These are phyloP conservation scores for Globisporangium rhizosaccharum DNA, from an alignment of 352 stramenopile genomes.

Conservation along the genomic window DNA sequence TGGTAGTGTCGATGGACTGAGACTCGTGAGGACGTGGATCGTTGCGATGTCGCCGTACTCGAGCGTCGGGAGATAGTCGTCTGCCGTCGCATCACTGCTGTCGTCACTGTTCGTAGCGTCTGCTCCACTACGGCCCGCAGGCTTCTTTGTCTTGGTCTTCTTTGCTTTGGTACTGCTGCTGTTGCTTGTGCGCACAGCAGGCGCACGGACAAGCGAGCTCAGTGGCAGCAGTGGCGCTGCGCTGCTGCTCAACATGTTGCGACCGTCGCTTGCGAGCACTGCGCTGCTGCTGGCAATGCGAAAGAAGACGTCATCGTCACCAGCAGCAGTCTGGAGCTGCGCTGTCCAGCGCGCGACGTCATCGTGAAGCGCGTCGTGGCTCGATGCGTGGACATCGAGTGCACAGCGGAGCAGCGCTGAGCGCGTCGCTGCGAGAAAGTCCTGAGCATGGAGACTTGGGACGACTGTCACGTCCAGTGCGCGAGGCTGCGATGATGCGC, in stretches of 20 bases:
- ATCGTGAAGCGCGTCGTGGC: neutral
- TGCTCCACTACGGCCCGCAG: slow-evolving; percentile 7
- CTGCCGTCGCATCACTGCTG: neutral
- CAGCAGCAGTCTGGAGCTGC: slow-evolving; percentile 9
- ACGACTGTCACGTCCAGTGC: slow-evolving; percentile 25
- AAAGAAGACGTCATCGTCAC: slow-evolving; percentile 26
- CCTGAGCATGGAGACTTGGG: slow-evolving; percentile 37
- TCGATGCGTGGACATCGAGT: slow-evolving; percentile 23
- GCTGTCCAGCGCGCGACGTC: slow-evolving; percentile 26
- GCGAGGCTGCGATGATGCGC: neutral
- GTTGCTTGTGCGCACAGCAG: neutral
- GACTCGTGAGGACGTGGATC: slow-evolving; percentile 37
- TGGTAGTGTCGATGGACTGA: slow-evolving; percentile 16
- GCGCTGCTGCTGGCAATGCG: slow-evolving; percentile 20
- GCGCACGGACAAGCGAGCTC: no score
- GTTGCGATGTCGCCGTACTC: slow-evolving; percentile 53
- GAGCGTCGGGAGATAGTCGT: slow-evolving; percentile 24
- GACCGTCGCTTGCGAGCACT: slow-evolving; percentile 29
- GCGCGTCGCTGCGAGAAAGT: slow-evolving; percentile 33
- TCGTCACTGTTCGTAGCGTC: neutral
- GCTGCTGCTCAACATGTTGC: slow-evolving; percentile 13
- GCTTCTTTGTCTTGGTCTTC: slow-evolving; percentile 28
- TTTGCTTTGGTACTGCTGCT: slow-evolving; percentile 16
- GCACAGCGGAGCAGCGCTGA: slow-evolving; percentile 34
- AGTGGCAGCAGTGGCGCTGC: no score